Percentiles rank a stretch among this genome's conserved stretches.
phyloP scores from a whole-genome alignment of 768 basidiomycete genomes.

The Tulasnella calospora region DNA sequence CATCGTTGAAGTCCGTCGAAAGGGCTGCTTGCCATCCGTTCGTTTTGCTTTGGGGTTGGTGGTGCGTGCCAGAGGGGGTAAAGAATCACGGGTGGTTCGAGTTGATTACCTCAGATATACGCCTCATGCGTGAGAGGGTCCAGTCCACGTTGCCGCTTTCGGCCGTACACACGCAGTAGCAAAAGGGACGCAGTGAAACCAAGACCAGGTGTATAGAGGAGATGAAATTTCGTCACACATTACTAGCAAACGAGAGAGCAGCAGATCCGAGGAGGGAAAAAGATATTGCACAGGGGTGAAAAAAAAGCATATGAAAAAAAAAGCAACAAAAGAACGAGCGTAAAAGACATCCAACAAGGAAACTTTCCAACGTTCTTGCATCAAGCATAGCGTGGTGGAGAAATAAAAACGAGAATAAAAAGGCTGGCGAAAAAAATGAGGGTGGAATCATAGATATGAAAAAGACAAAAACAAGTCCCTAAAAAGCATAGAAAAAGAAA shows the following conservation, averaged over 20 bases:
- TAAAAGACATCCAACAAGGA: neutral
- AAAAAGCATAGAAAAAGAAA: neutral
- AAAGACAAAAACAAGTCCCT: neutral
- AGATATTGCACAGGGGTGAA: neutral
- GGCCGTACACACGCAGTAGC: neutral
- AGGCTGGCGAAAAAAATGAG: neutral
- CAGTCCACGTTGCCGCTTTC: neutral
- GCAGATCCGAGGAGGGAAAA: neutral
- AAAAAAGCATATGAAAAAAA: neutral
- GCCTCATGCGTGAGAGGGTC: neutral
- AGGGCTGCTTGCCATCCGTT: neutral
- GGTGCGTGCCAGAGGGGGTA: neutral
- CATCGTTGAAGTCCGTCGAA: conserved; percentile 21
- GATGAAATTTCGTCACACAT: conserved; percentile 11
- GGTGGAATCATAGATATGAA: conserved; percentile 4
- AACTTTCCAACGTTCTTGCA: conserved; percentile 3
- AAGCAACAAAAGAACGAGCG: neutral
- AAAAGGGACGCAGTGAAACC: neutral
- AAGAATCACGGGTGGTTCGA: neutral
- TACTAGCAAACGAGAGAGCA: conserved; percentile 6
- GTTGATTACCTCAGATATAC: neutral
- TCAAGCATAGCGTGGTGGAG: neutral
- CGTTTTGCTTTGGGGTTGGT: neutral
- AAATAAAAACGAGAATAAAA: conserved; percentile 9
- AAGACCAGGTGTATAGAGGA: neutral